Evolutionary conservation across 257 asterid species (phyloP).

Genomic region (Echium plantagineum): DNA sequence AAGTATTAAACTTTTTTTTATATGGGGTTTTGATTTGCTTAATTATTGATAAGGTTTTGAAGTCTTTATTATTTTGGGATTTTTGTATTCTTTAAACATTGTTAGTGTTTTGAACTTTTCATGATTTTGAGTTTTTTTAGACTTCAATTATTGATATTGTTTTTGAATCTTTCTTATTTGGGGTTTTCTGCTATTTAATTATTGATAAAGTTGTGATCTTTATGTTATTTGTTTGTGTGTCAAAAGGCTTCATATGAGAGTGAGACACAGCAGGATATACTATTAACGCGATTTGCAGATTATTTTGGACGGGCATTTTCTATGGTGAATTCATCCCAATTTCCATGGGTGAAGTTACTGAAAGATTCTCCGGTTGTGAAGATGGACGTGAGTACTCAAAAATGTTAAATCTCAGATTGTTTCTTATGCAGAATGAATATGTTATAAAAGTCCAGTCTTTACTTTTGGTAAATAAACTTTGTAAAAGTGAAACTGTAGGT

Average conservation of each 20-base stretch:
- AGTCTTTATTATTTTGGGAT: no score
- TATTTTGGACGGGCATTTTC: constrained; percentile 34
- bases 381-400: constrained; percentile 30
- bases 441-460: neutral
- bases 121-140: no score
- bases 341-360: constrained; percentile 38
- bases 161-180: neutral
- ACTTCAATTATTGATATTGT: no score
- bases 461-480: neutral
- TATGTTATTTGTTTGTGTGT: neutral
- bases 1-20: no score
- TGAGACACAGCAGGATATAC: constrained; percentile 32
- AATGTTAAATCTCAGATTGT: neutral
- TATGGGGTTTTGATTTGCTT: no score
- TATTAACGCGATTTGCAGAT: constrained; percentile 37
- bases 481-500: neutral
- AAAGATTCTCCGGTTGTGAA: constrained; percentile 28
- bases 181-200: neutral
- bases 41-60: no score
- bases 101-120: no score
- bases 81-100: neutral
- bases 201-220: neutral
- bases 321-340: constrained; percentile 28
- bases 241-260: constrained; percentile 23
- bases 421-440: neutral